Conservation (phyloP, 2,329 filamentous ascomycete species). For the Monilinia polystroma region DNA sequence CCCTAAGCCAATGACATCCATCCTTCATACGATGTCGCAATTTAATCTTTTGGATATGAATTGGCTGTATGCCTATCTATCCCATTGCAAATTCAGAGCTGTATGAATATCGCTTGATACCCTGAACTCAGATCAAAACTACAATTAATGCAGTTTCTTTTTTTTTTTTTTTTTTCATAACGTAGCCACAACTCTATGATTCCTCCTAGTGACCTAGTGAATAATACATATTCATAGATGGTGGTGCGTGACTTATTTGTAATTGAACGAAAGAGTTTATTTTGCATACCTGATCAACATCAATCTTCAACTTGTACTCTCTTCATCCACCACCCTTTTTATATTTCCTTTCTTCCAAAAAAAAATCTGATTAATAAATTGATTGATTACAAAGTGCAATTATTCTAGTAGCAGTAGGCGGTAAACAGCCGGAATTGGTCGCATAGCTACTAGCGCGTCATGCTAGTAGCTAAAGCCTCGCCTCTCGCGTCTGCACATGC, state of each 20-base stretch:
- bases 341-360: not conserved
- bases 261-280: not conserved
- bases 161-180: not conserved
- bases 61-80: not conserved
- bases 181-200: not conserved
- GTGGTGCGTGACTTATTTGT: not conserved
- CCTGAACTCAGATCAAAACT: not conserved
- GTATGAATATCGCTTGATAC: constrained; percentile 4
- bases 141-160: not conserved
- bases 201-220: not conserved
- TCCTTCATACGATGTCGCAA: not conserved
- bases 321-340: not conserved
- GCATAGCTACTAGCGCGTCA: constrained; percentile 19
- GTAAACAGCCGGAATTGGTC: not conserved
- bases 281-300: not conserved
- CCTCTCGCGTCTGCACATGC: constrained; percentile 21
- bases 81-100: not conserved
- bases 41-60: not conserved
- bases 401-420: not conserved
- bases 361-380: not conserved
- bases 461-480: not conserved
- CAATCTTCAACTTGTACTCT: not conserved
- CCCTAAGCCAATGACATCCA: not conserved
- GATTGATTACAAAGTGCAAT: not conserved
- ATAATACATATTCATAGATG: not conserved